Base-by-base conservation (phyloP, 768 basidiomycete genomes). In the Phaeotremella fagi region DNA sequence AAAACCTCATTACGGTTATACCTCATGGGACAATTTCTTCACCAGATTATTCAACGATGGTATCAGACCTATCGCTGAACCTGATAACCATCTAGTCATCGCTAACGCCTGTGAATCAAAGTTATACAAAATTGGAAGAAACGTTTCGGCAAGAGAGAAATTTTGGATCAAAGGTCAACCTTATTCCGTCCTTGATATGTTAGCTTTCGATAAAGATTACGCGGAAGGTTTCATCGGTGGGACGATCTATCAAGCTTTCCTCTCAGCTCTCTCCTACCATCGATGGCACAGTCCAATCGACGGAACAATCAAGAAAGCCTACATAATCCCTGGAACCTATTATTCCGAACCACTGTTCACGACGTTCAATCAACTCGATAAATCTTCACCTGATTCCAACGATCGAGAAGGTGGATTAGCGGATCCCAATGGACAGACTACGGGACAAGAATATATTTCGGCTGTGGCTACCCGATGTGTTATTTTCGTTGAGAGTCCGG, bases 131-230 rank as follows among this genome's bases (percentile, higher is more conserved):
- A 75, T 81, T 37, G 70, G 68, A 2, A 25, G 38, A 28, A 55
- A 79, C 50, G 78, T 81, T 28, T 62, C 79, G 47, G 65, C 63
- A 1, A 66, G 64, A 4, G 81, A 82, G 49, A 60, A 66, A 28
- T 83, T 85, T 70, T 85, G 82, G 82, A 60, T 83, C 68, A 85
- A 85, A 64, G 81, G 78, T 0, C 75, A 83, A 61, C 78, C 80
- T 0, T 85, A 85, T 68, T 84, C 83, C 2, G 79, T 84, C 37
- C 28, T 64, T 7, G 78, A 83, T 61, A 82, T 84, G 73, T 79
- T 85, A 24, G 61, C 77, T 42, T 64, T 75, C 33, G 78, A 82
- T 54, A n/a, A n/a, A n/a, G 60, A 75, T 0, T 63, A 71, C 50
- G 70, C 78, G 0, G 52, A 75, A 1, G 66, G 76, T 18, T 81